Evolutionary conservation across 2,329 filamentous ascomycete genomes (phyloP).

Genomic region (Hymenoscyphus albidus): DNA sequence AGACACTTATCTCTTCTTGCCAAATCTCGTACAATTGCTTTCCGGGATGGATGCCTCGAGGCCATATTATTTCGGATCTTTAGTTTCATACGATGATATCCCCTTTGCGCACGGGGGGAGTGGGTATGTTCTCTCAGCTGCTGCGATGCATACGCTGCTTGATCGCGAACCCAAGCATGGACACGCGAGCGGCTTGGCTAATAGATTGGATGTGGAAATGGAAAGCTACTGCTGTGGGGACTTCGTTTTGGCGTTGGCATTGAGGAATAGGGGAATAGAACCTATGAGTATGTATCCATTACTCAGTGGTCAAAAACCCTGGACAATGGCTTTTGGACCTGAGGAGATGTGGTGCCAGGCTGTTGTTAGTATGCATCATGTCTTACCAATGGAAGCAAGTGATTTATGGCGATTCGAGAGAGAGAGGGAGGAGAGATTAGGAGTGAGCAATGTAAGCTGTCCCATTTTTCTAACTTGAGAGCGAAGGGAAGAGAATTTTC

Average conservation of each 20-base stretch:
- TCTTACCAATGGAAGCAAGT: constrained; percentile 49
- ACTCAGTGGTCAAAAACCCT: constrained; percentile 52
- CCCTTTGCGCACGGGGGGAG: constrained; percentile 53
- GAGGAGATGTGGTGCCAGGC: constrained; percentile 49
- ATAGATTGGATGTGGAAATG: constrained; percentile 43
- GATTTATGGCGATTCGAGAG: constrained; percentile 51
- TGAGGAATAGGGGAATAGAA: constrained; percentile 43
- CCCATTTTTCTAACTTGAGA: constrained; percentile 10
- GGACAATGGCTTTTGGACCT: constrained; percentile 43
- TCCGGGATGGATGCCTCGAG: constrained; percentile 40
- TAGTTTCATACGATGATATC: constrained; percentile 41
- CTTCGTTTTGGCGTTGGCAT: constrained; percentile 43
- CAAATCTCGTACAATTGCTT: constrained; percentile 48
- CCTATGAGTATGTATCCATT: constrained; percentile 48
- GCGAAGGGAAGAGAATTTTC: not conserved
- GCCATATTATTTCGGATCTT: constrained; percentile 48
- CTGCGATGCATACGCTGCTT: constrained; percentile 46
- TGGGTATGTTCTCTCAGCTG: constrained; percentile 49
- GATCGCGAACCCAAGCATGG: constrained; percentile 33
- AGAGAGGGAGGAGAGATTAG: constrained; percentile 12
- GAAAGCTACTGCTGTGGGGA: constrained; percentile 48
- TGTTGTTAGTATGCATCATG: constrained; percentile 52
- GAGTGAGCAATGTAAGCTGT: constrained; percentile 24
- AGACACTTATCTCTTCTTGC: constrained; percentile 53
- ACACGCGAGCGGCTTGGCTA: constrained; percentile 38